These are phyloP conservation scores for Ophiostoma tasmaniense DNA, from an alignment of 2,329 filamentous ascomycete species.

Conservation along the genomic window DNA sequence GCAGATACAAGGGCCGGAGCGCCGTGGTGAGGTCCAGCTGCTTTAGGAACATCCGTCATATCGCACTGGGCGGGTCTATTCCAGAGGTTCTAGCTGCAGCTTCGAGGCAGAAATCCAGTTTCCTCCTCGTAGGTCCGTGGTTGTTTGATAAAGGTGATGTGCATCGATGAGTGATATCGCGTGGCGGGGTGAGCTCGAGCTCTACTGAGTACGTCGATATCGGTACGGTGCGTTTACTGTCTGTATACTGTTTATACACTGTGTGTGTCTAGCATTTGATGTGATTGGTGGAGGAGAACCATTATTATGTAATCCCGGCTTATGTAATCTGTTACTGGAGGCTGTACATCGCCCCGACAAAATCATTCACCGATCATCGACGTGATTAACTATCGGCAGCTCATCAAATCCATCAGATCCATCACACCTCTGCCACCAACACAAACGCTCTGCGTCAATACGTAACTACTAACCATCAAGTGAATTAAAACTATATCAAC, in stretches of 20 bases:
- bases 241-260: background rate
- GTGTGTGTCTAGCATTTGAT: background rate
- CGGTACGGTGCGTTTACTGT: background rate
- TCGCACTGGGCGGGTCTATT: slow-evolving; percentile 26
- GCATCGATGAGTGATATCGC: background rate
- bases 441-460: background rate
- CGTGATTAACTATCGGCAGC: too few relatives aligned
- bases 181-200: slow-evolving; percentile 3
- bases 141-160: background rate
- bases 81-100: slow-evolving; percentile 18
- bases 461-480: slow-evolving; percentile 24
- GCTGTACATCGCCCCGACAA: background rate
- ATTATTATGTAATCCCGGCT: background rate
- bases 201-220: background rate
- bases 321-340: background rate
- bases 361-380: background rate
- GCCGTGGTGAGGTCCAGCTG: slow-evolving; percentile 92
- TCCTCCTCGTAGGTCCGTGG: background rate
- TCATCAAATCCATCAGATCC: background rate
- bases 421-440: background rate
- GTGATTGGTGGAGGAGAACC: background rate
- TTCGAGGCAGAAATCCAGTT: background rate
- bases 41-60: slow-evolving; percentile 92
- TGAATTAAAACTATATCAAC: background rate
- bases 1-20: slow-evolving; percentile 80